Conservation (phyloP, 2,329 filamentous ascomycete genomes). For the Pseudogymnoascus sp. region DNA sequence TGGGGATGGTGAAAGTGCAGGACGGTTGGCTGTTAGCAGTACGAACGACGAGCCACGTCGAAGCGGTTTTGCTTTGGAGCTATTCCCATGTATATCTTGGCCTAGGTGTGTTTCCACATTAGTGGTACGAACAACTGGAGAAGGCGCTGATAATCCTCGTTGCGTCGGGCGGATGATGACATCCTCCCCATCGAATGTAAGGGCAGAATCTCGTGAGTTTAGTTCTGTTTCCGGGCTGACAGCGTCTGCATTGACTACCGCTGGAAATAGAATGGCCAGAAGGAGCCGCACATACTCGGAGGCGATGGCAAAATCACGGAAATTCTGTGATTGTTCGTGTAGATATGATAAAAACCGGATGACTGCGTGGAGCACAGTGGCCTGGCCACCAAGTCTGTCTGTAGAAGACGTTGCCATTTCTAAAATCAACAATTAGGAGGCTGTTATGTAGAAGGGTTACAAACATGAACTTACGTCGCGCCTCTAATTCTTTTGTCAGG, state of each 20-base stretch:
- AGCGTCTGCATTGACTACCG: constrained; percentile 77
- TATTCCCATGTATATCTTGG: constrained; percentile 33
- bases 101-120: constrained; percentile 47
- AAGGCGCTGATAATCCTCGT: constrained; percentile 49
- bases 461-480: constrained; percentile 38
- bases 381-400: constrained; percentile 49
- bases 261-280: constrained; percentile 74
- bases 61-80: constrained; percentile 52
- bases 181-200: constrained; percentile 80
- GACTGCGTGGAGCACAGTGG: constrained; percentile 64
- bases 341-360: constrained; percentile 73
- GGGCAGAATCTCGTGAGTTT: constrained; percentile 69
- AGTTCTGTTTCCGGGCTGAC: constrained; percentile 80
- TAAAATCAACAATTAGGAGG: constrained; percentile 6
- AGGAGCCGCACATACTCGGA: constrained; percentile 79
- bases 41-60: constrained; percentile 86
- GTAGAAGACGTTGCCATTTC: constrained; percentile 37
- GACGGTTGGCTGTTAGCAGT: constrained; percentile 63
- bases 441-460: background rate
- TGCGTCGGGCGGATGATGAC: constrained; percentile 61
- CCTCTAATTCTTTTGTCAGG: constrained; percentile 52
- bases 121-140: constrained; percentile 68
- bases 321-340: constrained; percentile 66
- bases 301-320: constrained; percentile 72
- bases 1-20: constrained; percentile 50